phyloP scores from a whole-genome alignment of 257 asterid genomes.

The Capsicum pubescens region DNA sequence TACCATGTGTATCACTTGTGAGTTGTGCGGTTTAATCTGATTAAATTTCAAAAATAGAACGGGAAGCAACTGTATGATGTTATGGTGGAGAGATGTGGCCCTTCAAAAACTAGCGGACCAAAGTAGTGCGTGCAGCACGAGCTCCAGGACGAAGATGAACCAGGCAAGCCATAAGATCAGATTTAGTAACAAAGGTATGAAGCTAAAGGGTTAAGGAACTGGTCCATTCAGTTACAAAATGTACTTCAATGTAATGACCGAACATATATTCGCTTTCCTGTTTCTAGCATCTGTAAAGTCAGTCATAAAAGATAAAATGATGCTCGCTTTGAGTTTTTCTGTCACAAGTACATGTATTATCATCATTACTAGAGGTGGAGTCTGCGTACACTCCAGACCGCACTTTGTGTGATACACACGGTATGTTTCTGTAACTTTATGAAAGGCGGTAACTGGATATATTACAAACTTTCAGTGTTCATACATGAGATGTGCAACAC shows the following conservation, averaged over 20 bases:
- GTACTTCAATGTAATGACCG: background rate
- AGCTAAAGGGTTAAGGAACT: constrained; percentile 21
- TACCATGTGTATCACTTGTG: background rate
- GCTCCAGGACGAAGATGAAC: constrained; percentile 2
- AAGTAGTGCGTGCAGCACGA: constrained; percentile 41
- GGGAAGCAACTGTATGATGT: constrained; percentile 92
- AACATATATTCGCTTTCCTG: background rate
- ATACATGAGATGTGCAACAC: background rate
- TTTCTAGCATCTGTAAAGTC: background rate
- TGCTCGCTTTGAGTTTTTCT: background rate
- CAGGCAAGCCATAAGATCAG: constrained; percentile 26
- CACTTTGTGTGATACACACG: no score
- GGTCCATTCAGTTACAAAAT: constrained; percentile 1
- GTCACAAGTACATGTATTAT: background rate
- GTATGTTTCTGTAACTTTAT: background rate
- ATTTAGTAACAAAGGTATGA: constrained; percentile 38
- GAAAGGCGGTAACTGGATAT: background rate
- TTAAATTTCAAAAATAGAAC: constrained; percentile 49
- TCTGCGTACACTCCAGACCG: no score
- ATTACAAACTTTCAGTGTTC: background rate
- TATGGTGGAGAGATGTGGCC: constrained; percentile 90
- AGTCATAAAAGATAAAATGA: background rate
- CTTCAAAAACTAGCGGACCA: constrained; percentile 85
- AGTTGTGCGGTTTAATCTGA: background rate
- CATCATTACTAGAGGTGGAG: background rate